Percentiles rank a stretch among this genome's conserved stretches.
Conservation (phyloP, 495 filamentous ascomycete species). For the Paragyromitra xinjiangensis region DNA sequence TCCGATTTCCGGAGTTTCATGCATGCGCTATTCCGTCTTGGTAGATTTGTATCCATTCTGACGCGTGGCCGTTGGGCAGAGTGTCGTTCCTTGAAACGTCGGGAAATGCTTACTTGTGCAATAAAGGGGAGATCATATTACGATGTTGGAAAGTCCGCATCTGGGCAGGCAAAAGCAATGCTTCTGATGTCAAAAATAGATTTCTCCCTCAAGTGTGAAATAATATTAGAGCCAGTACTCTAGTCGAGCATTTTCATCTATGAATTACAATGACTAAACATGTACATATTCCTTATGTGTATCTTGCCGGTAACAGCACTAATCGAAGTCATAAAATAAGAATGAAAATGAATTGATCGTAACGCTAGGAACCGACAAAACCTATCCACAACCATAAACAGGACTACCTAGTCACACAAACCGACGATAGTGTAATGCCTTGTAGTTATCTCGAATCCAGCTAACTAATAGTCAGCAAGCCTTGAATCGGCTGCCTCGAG, state of each 20-base stretch:
- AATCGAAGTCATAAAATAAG: background rate
- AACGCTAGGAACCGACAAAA: too few relatives aligned
- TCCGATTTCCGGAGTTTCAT: conserved; percentile 7
- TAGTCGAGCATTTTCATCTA: too few relatives aligned
- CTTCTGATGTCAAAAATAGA: background rate
- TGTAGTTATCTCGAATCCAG: too few relatives aligned
- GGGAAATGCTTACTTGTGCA: background rate
- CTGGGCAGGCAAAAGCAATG: background rate
- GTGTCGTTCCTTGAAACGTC: conserved; percentile 20
- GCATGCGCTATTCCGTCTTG: conserved; percentile 1
- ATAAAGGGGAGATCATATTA: background rate
- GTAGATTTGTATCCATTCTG: background rate
- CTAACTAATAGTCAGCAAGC: too few relatives aligned
- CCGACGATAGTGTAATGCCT: too few relatives aligned
- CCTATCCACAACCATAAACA: too few relatives aligned
- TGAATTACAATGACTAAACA: too few relatives aligned
- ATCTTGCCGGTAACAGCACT: background rate
- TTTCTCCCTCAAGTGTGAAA: background rate
- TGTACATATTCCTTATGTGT: background rate
- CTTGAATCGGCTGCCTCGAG: too few relatives aligned
- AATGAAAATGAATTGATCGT: too few relatives aligned
- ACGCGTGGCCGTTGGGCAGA: conserved; percentile 20
- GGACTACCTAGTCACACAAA: too few relatives aligned
- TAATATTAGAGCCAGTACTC: background rate
- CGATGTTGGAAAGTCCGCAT: background rate